These are phyloP conservation scores for Globisporangium nunn DNA, from an alignment of 352 stramenopile species.

Conservation along the genomic window DNA sequence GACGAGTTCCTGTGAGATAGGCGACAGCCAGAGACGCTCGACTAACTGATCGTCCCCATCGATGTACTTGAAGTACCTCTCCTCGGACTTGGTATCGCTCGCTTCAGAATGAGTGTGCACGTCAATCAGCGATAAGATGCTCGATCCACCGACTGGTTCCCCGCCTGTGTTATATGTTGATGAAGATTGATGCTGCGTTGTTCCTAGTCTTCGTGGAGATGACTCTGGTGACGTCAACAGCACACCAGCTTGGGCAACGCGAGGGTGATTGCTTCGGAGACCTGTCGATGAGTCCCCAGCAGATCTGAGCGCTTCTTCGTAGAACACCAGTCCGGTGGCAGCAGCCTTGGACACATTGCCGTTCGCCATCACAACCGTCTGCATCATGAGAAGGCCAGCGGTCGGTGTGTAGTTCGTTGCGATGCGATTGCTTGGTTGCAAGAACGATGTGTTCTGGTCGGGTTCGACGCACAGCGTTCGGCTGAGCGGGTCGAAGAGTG, in stretches of 20 bases:
- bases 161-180: not conserved
- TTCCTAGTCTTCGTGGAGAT: not conserved
- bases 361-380: conserved; percentile 14
- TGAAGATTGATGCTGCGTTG: not conserved
- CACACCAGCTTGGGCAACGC: not conserved
- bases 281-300: not conserved
- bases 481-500: conserved; percentile 57
- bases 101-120: not conserved
- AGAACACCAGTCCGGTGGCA: conserved; percentile 7
- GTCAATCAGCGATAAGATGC: not conserved
- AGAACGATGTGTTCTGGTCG: conserved; percentile 42
- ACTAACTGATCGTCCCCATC: conserved; percentile 25
- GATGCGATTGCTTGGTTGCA: conserved; percentile 69
- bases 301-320: not conserved
- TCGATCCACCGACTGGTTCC: not conserved
- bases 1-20: conserved; percentile 25
- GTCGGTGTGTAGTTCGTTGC: conserved; percentile 56
- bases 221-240: not conserved
- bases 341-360: not conserved
- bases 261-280: not conserved
- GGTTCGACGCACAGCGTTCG: conserved; percentile 70
- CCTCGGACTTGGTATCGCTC: conserved; percentile 21
- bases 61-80: conserved; percentile 58
- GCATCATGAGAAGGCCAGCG: conserved; percentile 34
- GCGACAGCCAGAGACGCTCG: conserved; percentile 30